Percentiles rank a stretch among this genome's conserved stretches.
Evolutionary conservation across 1,139 yeast species (phyloP).

Genomic region (Nakaseomyces nivariensis): DNA sequence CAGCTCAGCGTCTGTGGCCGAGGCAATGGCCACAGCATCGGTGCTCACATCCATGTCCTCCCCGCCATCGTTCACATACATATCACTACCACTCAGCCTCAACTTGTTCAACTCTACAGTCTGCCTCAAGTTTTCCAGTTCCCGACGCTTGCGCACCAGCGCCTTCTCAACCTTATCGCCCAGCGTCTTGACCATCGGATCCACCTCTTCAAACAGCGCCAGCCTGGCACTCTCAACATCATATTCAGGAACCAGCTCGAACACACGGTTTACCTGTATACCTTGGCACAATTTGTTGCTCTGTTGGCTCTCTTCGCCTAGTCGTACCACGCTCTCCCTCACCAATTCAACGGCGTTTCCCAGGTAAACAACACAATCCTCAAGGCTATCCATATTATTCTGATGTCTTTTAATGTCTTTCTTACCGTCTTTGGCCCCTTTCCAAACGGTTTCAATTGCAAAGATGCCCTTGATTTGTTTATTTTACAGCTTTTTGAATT

Average conservation of each 20-base stretch:
- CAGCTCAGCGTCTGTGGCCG: slow-evolving; percentile 31
- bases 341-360: slow-evolving; percentile 14
- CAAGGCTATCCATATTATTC: slow-evolving; percentile 14
- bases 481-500: too few relatives aligned
- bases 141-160: slow-evolving; percentile 30
- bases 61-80: slow-evolving; percentile 3
- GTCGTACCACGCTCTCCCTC: slow-evolving; percentile 7
- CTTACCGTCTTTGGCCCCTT: too few relatives aligned
- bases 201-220: slow-evolving; percentile 30
- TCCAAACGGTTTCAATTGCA: too few relatives aligned
- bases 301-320: slow-evolving; percentile 12
- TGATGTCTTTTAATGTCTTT: too few relatives aligned
- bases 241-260: slow-evolving; percentile 32
- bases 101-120: slow-evolving; percentile 31
- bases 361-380: slow-evolving; percentile 15
- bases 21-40: slow-evolving; percentile 24
- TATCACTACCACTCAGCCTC: slow-evolving; percentile 20
- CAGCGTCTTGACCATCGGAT: slow-evolving; percentile 32
- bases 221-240: slow-evolving; percentile 32
- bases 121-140: slow-evolving; percentile 26
- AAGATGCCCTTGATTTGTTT: too few relatives aligned
- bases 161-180: slow-evolving; percentile 32
- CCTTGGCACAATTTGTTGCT: slow-evolving; percentile 19
- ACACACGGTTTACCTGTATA: slow-evolving; percentile 26
- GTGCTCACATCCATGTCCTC: slow-evolving; percentile 12